These are phyloP conservation scores for Sonneratia caseolaris DNA, from an alignment of 345 rosid genomes.

Conservation along the genomic window DNA sequence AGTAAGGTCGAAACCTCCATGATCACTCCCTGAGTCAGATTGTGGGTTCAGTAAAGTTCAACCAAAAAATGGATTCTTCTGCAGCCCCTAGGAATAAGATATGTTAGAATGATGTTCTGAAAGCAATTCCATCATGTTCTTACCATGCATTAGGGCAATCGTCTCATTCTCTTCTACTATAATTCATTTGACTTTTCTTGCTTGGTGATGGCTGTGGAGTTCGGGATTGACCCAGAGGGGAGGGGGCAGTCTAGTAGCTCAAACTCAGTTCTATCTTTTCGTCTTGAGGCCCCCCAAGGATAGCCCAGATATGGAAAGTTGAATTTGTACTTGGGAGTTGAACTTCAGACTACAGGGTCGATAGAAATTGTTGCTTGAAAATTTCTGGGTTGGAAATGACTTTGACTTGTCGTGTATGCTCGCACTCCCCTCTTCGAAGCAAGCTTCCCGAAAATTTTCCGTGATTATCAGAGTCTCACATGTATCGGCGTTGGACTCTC, in stretches of 20 bases:
- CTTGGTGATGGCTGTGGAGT: background rate
- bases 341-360: no score
- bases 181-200: background rate
- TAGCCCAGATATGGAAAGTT: no score
- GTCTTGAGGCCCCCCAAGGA: no score
- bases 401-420: no score
- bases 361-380: no score
- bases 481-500: no score
- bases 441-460: no score
- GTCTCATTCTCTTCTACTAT: no score
- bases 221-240: background rate
- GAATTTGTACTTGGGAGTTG: no score
- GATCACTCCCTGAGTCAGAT: slow-evolving; percentile 5
- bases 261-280: background rate
- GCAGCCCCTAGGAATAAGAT: background rate
- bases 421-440: no score
- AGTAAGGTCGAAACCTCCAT: slow-evolving; percentile 28
- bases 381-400: no score
- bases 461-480: no score
- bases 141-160: background rate
- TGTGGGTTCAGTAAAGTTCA: background rate
- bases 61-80: background rate
- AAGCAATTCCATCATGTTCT: background rate
- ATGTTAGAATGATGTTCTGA: background rate
- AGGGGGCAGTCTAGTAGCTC: background rate